phyloP scores from a whole-genome alignment of 768 basidiomycete genomes.

The Fomitopsis serialis region DNA sequence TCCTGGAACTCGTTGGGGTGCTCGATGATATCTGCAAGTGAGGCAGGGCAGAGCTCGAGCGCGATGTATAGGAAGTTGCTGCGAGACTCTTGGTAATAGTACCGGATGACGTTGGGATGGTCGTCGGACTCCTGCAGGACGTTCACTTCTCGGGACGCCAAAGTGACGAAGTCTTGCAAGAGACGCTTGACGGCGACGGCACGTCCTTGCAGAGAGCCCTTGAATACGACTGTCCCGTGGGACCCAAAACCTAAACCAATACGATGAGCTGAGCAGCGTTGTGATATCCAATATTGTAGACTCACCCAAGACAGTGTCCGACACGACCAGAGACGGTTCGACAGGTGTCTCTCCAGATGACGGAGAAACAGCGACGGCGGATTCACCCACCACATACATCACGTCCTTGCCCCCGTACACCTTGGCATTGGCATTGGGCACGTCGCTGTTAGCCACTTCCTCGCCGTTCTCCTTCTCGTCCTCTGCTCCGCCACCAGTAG shows the following conservation, averaged over 20 bases:
- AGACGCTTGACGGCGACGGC: slow-evolving; percentile 98
- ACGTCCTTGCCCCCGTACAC: slow-evolving; percentile 7
- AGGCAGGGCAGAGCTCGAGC: slow-evolving; percentile 89
- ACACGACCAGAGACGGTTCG: slow-evolving; percentile 57
- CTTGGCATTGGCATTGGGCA: not conserved
- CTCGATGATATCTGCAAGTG: slow-evolving; percentile 84
- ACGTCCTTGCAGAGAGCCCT: slow-evolving; percentile 93
- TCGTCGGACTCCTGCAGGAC: slow-evolving; percentile 96
- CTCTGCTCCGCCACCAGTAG: slow-evolving; percentile 9
- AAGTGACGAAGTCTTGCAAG: slow-evolving; percentile 90
- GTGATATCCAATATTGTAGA: not conserved
- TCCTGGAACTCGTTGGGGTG: slow-evolving; percentile 74
- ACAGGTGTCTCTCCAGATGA: slow-evolving; percentile 16
- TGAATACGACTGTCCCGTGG: slow-evolving; percentile 93
- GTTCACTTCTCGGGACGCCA: slow-evolving; percentile 89
- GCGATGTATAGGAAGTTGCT: slow-evolving; percentile 97
- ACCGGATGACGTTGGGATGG: slow-evolving; percentile 97
- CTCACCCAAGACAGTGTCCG: slow-evolving; percentile 72
- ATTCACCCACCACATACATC: slow-evolving; percentile 4
- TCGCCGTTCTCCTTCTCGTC: slow-evolving; percentile 11
- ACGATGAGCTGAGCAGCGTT: not conserved
- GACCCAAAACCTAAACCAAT: slow-evolving; percentile 78
- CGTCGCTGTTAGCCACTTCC: slow-evolving; percentile 1
- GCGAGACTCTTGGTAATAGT: slow-evolving; percentile 94
- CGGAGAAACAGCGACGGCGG: slow-evolving; percentile 15